Evolutionary conservation across 306 rosid genomes (phyloP), one percentile per base, ranked within the genome.

Genomic region (Trichosanthes cucumerina): DNA sequence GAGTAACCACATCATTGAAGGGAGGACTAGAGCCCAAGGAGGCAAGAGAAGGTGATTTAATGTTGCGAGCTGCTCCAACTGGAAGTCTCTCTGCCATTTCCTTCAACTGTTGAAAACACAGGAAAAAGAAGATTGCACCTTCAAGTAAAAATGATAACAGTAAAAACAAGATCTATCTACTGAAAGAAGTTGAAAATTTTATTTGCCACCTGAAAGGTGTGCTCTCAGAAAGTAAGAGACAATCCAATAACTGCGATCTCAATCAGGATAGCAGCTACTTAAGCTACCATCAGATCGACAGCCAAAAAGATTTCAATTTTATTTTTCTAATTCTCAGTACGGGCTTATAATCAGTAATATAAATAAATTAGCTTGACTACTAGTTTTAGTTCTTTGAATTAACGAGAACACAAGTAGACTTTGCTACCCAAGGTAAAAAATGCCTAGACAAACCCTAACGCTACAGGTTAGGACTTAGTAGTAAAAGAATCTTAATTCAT

Each of bases 31-130:
- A 92, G 81, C 93, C 89, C 68, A 91, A 81, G 63, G 97, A 96
- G 84, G 96, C 79, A 78, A 89, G 86, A 86, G 93, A 78, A 43
- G 79, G 62, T 50, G 97, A 90, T 88, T 92, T 92, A 73, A 87
- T 85, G 81, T 76, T 96, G 78, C 92, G 91, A 33, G 88, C 88
- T 57, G 93, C 91, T 86, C 97, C 99, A 57, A 96, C 90, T 75
- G 99, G 99, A 63, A 92, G 90, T 86, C 96, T 86, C 88, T 93
- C 99, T 81, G 99, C 99, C 99, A 96, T 88, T 81, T 92, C 98
- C 87, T 96, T 96, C 87, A 93, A 91, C 99, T 96, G 83, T 64
- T 60, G 79, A 54, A 52, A 41, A 80, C 68, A 49, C 73, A 66
- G 82, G 44, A 75, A 34, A 75, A 53, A 68, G 53, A 19, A 50